These are phyloP conservation scores for Rubia balearica DNA, from an alignment of 305 asterid species.

Conservation along the genomic window DNA sequence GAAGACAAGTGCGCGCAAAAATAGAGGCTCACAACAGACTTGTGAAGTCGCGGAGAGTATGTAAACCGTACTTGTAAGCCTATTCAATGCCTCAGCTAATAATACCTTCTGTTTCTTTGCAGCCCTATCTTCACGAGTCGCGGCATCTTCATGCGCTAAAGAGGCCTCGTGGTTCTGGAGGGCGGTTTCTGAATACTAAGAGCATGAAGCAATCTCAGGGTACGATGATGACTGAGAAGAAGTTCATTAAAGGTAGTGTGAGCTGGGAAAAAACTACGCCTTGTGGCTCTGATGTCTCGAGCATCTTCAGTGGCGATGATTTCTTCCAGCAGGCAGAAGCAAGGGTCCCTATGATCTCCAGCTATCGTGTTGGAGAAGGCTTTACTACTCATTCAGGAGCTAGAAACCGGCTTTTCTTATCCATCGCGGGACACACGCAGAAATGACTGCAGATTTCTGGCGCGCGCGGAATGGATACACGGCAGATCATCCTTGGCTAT, in stretches of 20 bases:
- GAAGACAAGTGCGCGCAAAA: slow-evolving; percentile 57
- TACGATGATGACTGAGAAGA: slow-evolving; percentile 14
- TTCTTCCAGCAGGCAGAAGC: slow-evolving; percentile 36
- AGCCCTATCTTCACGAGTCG: slow-evolving; percentile 75
- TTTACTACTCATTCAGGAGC: slow-evolving; percentile 25
- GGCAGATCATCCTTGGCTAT: slow-evolving; percentile 94
- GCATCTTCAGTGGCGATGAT: slow-evolving; percentile 44
- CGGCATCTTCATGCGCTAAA: slow-evolving; percentile 63
- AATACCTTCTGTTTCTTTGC: slow-evolving; percentile 4
- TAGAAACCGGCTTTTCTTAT: slow-evolving; percentile 28
- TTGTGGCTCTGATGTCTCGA: slow-evolving; percentile 44
- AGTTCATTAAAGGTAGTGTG: slow-evolving; percentile 19
- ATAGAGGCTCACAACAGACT: slow-evolving; percentile 53
- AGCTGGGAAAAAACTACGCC: slow-evolving; percentile 47
- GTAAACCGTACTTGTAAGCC: slow-evolving; percentile 1
- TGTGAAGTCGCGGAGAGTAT: slow-evolving; percentile 51
- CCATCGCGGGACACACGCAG: slow-evolving; percentile 28
- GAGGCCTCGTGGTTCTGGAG: slow-evolving; percentile 65
- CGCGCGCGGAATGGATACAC: slow-evolving; percentile 26
- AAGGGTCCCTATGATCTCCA: slow-evolving; percentile 23
- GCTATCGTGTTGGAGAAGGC: slow-evolving; percentile 21
- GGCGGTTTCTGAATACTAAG: slow-evolving; percentile 55
- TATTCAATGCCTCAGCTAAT: not conserved
- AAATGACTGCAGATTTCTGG: slow-evolving; percentile 7
- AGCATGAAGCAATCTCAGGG: slow-evolving; percentile 21